Percentiles rank a stretch among this genome's conserved stretches.
These are phyloP conservation scores for Aspergillus sp. DNA, from an alignment of 2,329 filamentous ascomycete species.

Conservation along the genomic window DNA sequence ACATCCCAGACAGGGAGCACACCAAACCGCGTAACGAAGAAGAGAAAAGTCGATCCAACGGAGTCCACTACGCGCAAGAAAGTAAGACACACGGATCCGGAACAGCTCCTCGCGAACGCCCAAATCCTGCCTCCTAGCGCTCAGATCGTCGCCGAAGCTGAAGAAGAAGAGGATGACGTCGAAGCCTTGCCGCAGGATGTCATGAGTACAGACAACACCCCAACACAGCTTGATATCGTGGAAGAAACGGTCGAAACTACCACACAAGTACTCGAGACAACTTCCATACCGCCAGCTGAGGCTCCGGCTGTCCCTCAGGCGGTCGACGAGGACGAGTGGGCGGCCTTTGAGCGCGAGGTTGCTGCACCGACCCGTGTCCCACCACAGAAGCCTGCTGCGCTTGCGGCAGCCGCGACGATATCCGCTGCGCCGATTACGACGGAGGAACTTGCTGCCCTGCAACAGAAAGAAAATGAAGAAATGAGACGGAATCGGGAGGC, in stretches of 20 bases:
- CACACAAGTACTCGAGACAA: constrained; percentile 9
- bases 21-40: constrained; percentile 50
- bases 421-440: constrained; percentile 70
- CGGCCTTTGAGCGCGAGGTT: constrained; percentile 84
- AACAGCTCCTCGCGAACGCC: constrained; percentile 38
- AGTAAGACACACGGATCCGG: constrained; percentile 43
- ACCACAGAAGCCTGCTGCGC: constrained; percentile 36
- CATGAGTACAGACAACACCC: constrained; percentile 28
- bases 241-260: constrained; percentile 18
- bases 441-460: constrained; percentile 62
- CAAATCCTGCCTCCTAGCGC: constrained; percentile 28
- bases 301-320: constrained; percentile 20
- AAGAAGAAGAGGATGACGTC: constrained; percentile 33
- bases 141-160: constrained; percentile 26
- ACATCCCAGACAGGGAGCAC: constrained; percentile 57
- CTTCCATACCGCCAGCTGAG: constrained; percentile 16
- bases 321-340: constrained; percentile 81
- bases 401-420: constrained; percentile 61
- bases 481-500: constrained; percentile 53
- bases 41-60: constrained; percentile 57
- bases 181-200: constrained; percentile 33
- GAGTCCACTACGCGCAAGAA: constrained; percentile 50
- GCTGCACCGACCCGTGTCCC: constrained; percentile 51
- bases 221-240: constrained; percentile 21
- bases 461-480: constrained; percentile 52